phyloP scores from a whole-genome alignment of 2,329 filamentous ascomycete species.

The Alternaria brassicicola region DNA sequence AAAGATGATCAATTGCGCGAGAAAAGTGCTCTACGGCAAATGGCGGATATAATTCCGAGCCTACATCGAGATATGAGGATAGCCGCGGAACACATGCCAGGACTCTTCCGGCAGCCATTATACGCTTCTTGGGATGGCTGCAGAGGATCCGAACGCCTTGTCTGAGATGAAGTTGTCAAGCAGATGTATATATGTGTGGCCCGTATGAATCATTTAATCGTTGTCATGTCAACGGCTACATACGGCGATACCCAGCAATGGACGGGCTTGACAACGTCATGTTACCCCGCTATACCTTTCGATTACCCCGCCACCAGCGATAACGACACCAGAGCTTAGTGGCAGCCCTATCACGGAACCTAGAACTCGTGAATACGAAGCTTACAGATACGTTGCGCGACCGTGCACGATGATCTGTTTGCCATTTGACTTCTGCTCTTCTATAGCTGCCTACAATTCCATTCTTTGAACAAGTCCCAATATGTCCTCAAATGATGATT shows the following conservation, averaged over 20 bases:
- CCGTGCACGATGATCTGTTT: not conserved
- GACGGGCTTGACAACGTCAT: slow-evolving; percentile 13
- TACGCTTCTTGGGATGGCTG: not conserved
- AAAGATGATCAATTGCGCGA: slow-evolving; percentile 8
- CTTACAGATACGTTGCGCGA: not conserved
- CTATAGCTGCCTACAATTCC: not conserved
- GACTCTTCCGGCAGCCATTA: not conserved
- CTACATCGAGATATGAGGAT: slow-evolving; percentile 1
- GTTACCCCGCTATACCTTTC: slow-evolving; percentile 26
- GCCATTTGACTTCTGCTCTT: not conserved
- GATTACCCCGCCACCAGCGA: slow-evolving; percentile 34
- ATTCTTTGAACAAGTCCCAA: not conserved
- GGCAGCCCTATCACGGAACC: not conserved
- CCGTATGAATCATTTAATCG: not conserved
- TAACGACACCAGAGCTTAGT: slow-evolving; percentile 9
- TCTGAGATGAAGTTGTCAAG: not conserved
- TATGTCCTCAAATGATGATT: slow-evolving; percentile 43
- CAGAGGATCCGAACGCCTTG: not conserved
- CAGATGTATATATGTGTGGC: not conserved
- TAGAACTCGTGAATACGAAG: not conserved
- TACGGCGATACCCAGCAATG: slow-evolving; percentile 3
- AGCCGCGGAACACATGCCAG: slow-evolving; percentile 13
- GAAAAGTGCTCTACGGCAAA: slow-evolving; percentile 14
- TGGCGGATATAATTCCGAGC: slow-evolving; percentile 28
- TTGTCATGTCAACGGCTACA: slow-evolving; percentile 11